phyloP scores from a whole-genome alignment of 179 eudicot species.

The Heliamphora pulchella region DNA sequence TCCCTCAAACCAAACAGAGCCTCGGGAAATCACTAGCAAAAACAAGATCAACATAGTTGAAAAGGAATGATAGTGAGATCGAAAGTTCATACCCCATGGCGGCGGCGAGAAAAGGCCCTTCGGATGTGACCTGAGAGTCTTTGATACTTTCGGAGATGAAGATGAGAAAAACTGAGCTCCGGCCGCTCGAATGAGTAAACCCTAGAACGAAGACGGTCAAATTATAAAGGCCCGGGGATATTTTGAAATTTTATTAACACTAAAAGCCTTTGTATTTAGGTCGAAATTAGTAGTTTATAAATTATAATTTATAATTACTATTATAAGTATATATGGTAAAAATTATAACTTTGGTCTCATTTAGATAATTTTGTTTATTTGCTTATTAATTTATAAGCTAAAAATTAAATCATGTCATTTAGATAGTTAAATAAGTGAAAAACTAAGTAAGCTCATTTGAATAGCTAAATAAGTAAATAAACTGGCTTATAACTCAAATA shows the following conservation, averaged over 20 bases:
- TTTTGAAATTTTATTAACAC: neutral
- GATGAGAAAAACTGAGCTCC: neutral
- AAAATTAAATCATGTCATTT: no score
- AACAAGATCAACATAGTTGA: neutral
- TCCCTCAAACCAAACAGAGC: slow-evolving; percentile 4
- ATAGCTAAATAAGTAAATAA: no score
- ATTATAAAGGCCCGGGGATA: neutral
- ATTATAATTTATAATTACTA: no score
- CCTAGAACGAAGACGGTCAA: neutral
- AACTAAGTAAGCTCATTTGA: no score
- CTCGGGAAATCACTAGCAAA: neutral
- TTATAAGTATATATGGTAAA: no score
- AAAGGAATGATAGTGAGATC: neutral
- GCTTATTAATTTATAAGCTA: no score
- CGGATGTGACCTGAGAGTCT: slow-evolving; percentile 2
- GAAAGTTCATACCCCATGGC: slow-evolving; percentile 17
- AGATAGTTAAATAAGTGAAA: no score
- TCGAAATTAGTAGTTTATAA: no score
- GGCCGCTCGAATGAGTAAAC: neutral
- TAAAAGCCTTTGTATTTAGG: no score
- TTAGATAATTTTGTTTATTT: no score
- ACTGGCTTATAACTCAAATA: no score
- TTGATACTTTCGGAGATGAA: neutral
- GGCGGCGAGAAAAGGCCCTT: slow-evolving; percentile 2
- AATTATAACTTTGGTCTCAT: no score